Evolutionary conservation across 345 rosid species (phyloP), one percentile per base, ranked within the genome.

Genomic region (Anacardium occidentale): DNA sequence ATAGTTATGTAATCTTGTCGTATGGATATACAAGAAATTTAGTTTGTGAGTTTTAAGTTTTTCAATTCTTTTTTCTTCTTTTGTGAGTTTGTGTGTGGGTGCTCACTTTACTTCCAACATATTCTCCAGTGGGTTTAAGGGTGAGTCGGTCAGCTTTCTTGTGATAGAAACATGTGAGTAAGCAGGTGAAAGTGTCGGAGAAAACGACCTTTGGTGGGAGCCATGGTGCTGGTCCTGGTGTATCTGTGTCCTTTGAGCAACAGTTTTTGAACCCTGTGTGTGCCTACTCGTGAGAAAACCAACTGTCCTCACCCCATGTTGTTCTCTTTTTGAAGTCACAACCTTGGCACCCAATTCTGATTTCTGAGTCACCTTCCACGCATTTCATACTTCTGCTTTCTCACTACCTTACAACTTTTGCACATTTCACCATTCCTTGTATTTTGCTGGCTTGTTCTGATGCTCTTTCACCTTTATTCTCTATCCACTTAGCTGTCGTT

Each of bases 311-410:
- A 29, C 68, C 58, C n/a, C n/a, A 34, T 66, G 34, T 55, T 68
- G 15, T 70, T 63, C 63, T 66, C n/a, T 64, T 58, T 80, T 37
- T 52, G 53, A 21, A 22, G 37, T 74, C 81, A 61, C 79, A 44
- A 15, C 15, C 59, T 18, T 5, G 17, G 18, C 25, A 42, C 26
- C 5, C 20, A 40, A 18, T 51, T 42, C 45, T 83, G 83, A 64
- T 45, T 75, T 71, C n/a, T 72, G 86, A 85, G 80, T 83, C 89
- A 81, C 69, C 80, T 66, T 81, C 89, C 89, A 83, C 74, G n/a
- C 1, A 0, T 47, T n/a, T 0, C 68, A 54, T 54, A 53, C 77
- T 75, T 64, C 1, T 32, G 13, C n/a, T 52, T 52, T 67, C 48
- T 52, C 20, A n/a, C 60, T 50, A 51, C 29, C 32, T 10, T 51